Conservation (phyloP, 805 yeast genomes). For the Geotrichum ghanense region DNA sequence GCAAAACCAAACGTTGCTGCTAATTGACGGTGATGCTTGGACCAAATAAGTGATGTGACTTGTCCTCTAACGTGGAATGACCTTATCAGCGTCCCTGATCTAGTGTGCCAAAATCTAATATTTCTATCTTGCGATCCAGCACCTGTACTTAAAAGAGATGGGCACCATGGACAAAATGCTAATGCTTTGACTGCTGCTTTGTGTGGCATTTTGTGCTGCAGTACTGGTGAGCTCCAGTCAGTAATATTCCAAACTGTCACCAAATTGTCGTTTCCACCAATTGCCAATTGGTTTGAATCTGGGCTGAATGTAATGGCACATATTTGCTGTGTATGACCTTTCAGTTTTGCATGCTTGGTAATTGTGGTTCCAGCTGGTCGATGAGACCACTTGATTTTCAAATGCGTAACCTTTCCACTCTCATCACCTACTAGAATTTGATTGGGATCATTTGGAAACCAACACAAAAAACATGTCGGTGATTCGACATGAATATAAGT, state of each 20-base stretch:
- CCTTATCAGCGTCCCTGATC: slow-evolving; percentile 58
- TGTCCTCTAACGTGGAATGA: slow-evolving; percentile 55
- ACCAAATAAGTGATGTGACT: slow-evolving; percentile 74
- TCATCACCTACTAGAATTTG: slow-evolving; percentile 56
- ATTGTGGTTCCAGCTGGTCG: slow-evolving; percentile 27
- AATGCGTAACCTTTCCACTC: slow-evolving; percentile 38
- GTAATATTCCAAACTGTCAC: slow-evolving; percentile 68
- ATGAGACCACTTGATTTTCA: slow-evolving; percentile 6
- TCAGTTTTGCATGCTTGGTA: slow-evolving; percentile 5
- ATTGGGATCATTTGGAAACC: slow-evolving; percentile 36
- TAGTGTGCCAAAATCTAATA: slow-evolving; percentile 81
- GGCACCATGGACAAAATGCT: slow-evolving; percentile 86
- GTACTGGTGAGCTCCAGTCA: slow-evolving; percentile 30
- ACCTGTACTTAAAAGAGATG: slow-evolving; percentile 72
- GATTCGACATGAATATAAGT: slow-evolving; percentile 30
- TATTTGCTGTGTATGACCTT: slow-evolving; percentile 19
- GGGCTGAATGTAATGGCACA: slow-evolving; percentile 42
- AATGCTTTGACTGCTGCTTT: slow-evolving; percentile 84
- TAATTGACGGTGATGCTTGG: slow-evolving; percentile 47
- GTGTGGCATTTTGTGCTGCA: slow-evolving; percentile 47
- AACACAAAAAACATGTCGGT: slow-evolving; percentile 38
- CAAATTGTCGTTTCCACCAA: slow-evolving; percentile 77
- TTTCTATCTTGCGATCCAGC: slow-evolving; percentile 77
- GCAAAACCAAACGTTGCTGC: slow-evolving; percentile 80
- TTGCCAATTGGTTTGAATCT: slow-evolving; percentile 47